A percentile compares a stretch with the other conserved stretches of the same genome.
Evolutionary conservation across 441 rosid species (phyloP).

Genomic region (Daphne laureola): DNA sequence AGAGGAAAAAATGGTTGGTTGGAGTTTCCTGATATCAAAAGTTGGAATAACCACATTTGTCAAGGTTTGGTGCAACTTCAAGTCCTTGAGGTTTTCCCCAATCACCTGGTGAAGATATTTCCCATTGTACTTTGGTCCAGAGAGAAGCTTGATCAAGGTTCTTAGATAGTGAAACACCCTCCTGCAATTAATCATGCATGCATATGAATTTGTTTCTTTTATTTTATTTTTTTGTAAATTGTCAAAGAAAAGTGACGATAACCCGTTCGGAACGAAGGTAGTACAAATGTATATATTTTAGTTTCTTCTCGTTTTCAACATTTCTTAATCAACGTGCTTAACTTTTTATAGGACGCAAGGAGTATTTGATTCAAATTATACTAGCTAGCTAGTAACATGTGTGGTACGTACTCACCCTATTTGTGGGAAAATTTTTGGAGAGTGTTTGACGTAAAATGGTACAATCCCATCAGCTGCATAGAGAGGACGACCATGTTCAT

Average conservation of each 20-base stretch:
- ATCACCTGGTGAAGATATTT: constrained; percentile 33
- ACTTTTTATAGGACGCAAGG: too few species aligned
- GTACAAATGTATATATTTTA: too few species aligned
- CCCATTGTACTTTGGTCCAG: constrained; percentile 67
- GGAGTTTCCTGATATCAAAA: constrained; percentile 66
- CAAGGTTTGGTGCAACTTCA: constrained; percentile 44
- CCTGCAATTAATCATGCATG: too few species aligned
- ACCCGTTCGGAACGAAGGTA: too few species aligned
- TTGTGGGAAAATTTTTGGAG: constrained; percentile 49
- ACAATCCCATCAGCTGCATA: constrained; percentile 43
- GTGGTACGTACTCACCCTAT: neutral
- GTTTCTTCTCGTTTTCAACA: too few species aligned
- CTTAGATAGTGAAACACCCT: constrained; percentile 4
- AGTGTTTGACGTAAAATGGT: constrained; percentile 35
- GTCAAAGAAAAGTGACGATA: too few species aligned
- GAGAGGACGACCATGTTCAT: constrained; percentile 30
- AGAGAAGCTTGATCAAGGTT: constrained; percentile 20
- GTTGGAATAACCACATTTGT: constrained; percentile 73
- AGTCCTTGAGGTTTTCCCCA: constrained; percentile 28
- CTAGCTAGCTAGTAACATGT: neutral
- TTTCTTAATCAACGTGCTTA: too few species aligned
- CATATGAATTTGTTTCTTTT: too few species aligned
- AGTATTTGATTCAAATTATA: too few species aligned
- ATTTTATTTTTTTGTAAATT: too few species aligned
- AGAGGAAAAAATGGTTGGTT: constrained; percentile 68